Conservation (phyloP, 345 rosid genomes). For the Crucihimalaya himalaica region DNA sequence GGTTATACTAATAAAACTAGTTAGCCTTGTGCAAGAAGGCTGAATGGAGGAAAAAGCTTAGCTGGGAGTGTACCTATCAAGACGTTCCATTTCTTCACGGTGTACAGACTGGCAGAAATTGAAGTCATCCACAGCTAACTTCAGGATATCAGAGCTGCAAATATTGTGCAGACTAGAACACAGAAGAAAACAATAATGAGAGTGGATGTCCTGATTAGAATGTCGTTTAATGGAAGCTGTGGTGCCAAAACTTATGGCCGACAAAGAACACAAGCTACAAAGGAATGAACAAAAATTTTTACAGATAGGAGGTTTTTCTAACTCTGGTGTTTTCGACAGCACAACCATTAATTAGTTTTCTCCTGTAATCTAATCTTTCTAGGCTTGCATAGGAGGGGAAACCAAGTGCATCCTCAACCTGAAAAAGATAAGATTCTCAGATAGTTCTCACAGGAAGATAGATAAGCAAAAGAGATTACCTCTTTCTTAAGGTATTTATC, state of each 20-base stretch:
- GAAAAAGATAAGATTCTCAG: slow-evolving; percentile 31
- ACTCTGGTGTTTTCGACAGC: slow-evolving; percentile 46
- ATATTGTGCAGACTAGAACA: slow-evolving; percentile 49
- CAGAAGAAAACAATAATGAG: slow-evolving; percentile 1
- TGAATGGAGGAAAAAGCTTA: not conserved
- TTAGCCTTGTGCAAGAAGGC: slow-evolving; percentile 6
- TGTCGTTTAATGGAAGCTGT: not conserved
- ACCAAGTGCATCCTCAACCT: slow-evolving; percentile 69
- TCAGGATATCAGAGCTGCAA: slow-evolving; percentile 53
- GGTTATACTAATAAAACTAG: not conserved
- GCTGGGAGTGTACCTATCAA: slow-evolving; percentile 54
- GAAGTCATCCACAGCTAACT: slow-evolving; percentile 72
- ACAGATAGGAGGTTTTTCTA: slow-evolving; percentile 67
- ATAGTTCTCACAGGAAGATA: slow-evolving; percentile 10
- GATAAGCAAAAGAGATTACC: slow-evolving; percentile 41
- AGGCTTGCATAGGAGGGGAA: slow-evolving; percentile 57
- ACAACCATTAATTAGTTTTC: slow-evolving; percentile 56
- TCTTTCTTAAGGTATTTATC: slow-evolving; percentile 41
- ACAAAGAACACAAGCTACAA: not conserved
- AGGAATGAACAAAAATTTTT: slow-evolving; percentile 19
- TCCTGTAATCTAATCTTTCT: slow-evolving; percentile 59
- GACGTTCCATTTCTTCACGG: slow-evolving; percentile 59
- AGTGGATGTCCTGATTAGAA: not conserved
- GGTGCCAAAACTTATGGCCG: not conserved
- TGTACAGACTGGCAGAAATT: slow-evolving; percentile 65